Evolutionary conservation across 352 stramenopile genomes (phyloP).

Genomic region (Phytophthora ramorum): DNA sequence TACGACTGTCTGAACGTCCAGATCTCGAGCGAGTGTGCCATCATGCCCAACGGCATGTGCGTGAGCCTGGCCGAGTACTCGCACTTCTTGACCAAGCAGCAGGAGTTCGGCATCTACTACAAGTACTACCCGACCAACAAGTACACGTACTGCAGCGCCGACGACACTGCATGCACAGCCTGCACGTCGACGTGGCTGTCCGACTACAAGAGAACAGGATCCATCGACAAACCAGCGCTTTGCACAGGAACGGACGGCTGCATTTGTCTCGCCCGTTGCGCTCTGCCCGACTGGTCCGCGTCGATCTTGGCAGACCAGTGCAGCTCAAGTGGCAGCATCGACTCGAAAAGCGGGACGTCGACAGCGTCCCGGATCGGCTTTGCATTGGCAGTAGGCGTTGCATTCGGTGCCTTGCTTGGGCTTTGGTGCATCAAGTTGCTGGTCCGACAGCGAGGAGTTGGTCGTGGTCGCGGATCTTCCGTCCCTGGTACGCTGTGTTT

Average conservation of each 20-base stretch:
- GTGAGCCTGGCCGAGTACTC: conserved; percentile 30
- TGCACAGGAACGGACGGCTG: conserved; percentile 35
- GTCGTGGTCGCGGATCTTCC: conserved; percentile 16
- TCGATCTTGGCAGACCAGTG: conserved; percentile 31
- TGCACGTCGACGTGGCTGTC: conserved; percentile 34
- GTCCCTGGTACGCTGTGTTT: conserved; percentile 14
- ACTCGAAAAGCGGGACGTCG: conserved; percentile 2
- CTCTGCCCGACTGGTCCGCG: conserved; percentile 31
- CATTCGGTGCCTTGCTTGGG: conserved; percentile 25
- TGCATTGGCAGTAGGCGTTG: conserved; percentile 20
- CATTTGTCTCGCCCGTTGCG: conserved; percentile 36
- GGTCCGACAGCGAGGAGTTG: conserved; percentile 3
- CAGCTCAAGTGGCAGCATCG: conserved; percentile 6
- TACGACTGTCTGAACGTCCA: conserved; percentile 65
- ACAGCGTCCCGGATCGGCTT: conserved; percentile 29
- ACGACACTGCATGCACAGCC: conserved; percentile 29
- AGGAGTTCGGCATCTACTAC: conserved; percentile 28
- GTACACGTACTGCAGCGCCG: conserved; percentile 38
- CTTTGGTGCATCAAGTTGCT: conserved; percentile 30
- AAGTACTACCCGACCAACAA: conserved; percentile 41
- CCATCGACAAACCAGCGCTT: conserved; percentile 17
- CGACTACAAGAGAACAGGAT: conserved; percentile 30
- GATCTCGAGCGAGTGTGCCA: conserved; percentile 25
- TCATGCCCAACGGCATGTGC: conserved; percentile 35
- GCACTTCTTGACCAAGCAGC: conserved; percentile 21